Evolutionary conservation across 495 filamentous ascomycete genomes (phyloP).

Genomic region (Cenococcum geophilum): DNA sequence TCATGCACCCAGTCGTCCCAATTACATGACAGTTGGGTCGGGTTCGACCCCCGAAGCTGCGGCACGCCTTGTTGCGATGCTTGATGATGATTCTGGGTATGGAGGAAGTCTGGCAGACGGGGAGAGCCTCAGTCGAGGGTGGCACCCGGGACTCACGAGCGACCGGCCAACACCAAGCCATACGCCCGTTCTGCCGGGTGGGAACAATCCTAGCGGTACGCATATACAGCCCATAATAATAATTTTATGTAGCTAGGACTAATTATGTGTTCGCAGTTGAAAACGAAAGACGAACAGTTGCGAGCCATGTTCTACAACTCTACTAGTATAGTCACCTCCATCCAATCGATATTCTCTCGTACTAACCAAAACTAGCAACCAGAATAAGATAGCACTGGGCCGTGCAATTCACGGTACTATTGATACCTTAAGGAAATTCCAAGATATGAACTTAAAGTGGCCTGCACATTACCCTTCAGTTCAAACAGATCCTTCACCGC

Average conservation of each 20-base stretch:
- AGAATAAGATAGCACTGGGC: slow-evolving; percentile 76
- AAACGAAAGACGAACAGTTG: slow-evolving; percentile 54
- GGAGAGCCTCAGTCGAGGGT: slow-evolving; percentile 47
- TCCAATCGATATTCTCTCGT: neutral
- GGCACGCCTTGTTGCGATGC: slow-evolving; percentile 56
- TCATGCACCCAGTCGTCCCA: slow-evolving; percentile 44
- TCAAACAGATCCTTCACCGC: slow-evolving; percentile 47
- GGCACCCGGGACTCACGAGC: slow-evolving; percentile 58
- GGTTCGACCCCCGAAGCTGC: slow-evolving; percentile 73
- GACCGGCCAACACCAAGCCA: slow-evolving; percentile 60
- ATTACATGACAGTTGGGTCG: slow-evolving; percentile 82
- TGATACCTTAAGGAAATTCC: slow-evolving; percentile 71
- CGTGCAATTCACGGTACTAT: slow-evolving; percentile 78
- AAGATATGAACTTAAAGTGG: slow-evolving; percentile 85
- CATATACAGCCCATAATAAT: neutral
- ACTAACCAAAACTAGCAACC: slow-evolving; percentile 60
- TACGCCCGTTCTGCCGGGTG: slow-evolving; percentile 48
- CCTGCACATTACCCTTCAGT: slow-evolving; percentile 92
- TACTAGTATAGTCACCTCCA: slow-evolving; percentile 48
- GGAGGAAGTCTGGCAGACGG: slow-evolving; percentile 64
- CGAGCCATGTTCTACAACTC: slow-evolving; percentile 68
- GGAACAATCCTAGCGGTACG: slow-evolving; percentile 42
- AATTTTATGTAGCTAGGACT: neutral
- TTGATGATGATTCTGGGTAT: slow-evolving; percentile 88
- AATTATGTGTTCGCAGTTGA: slow-evolving; percentile 40